Evolutionary conservation across 106 monocot genomes (phyloP).

Genomic region (Platanthera guangdongensis): DNA sequence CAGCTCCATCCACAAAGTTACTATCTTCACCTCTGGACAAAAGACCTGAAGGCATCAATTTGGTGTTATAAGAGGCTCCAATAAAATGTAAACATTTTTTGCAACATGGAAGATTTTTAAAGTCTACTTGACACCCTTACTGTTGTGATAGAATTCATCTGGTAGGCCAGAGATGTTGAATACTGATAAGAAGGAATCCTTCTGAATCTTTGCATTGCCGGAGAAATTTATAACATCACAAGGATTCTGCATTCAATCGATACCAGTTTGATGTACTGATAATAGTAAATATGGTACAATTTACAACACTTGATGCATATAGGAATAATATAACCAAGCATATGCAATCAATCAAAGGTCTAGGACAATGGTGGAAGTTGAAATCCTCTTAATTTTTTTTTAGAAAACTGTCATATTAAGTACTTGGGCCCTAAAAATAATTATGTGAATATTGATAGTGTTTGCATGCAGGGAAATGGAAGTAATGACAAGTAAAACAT

Average conservation of each 20-base stretch:
- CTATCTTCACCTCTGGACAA: slow-evolving; percentile 46
- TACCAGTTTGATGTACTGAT: neutral
- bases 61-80: neutral
- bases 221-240: slow-evolving; percentile 90
- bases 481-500: too few species aligned
- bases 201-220: slow-evolving; percentile 57
- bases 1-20: slow-evolving; percentile 77
- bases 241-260: slow-evolving; percentile 54
- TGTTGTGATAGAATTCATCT: slow-evolving; percentile 75
- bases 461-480: too few species aligned
- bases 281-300: neutral
- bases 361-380: too few species aligned
- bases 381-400: too few species aligned
- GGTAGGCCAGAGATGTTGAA: slow-evolving; percentile 84
- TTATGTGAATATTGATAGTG: too few species aligned
- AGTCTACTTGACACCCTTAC: slow-evolving; percentile 21
- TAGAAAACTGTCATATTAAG: too few species aligned
- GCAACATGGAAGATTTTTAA: neutral
- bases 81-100: neutral
- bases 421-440: too few species aligned
- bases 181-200: slow-evolving; percentile 86
- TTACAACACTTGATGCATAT: neutral
- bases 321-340: too few species aligned
- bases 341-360: too few species aligned
- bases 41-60: slow-evolving; percentile 18